Percentiles rank a stretch among this genome's conserved stretches.
Evolutionary conservation across 345 rosid genomes (phyloP).

Genomic region (Citrus australasica): DNA sequence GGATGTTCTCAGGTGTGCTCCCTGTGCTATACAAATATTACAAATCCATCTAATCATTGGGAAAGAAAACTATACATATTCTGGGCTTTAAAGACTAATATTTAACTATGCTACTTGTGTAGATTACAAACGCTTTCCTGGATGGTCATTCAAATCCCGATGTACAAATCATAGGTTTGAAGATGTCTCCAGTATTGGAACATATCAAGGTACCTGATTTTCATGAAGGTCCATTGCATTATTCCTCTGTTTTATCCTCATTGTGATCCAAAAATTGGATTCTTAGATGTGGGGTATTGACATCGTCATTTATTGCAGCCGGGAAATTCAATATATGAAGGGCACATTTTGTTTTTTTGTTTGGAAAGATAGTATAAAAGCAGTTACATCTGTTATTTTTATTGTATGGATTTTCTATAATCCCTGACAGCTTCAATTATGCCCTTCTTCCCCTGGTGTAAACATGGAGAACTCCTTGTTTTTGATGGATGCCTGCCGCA

Average conservation of each 20-base stretch:
- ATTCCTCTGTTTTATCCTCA: slow-evolving; percentile 15
- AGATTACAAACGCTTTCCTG: slow-evolving; percentile 65
- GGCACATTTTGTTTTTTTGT: not conserved
- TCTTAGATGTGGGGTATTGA: not conserved
- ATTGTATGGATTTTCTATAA: not conserved
- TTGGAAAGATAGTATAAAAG: not conserved
- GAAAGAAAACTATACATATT: no score
- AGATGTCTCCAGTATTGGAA: slow-evolving; percentile 50
- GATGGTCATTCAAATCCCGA: slow-evolving; percentile 67
- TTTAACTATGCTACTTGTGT: slow-evolving; percentile 22
- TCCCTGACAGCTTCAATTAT: not conserved
- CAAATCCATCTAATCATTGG: not conserved
- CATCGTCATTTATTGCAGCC: not conserved
- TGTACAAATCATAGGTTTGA: slow-evolving; percentile 64
- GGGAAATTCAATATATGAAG: not conserved
- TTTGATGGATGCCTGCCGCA: not conserved
- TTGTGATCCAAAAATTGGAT: slow-evolving; percentile 4
- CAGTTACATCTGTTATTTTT: not conserved
- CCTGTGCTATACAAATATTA: not conserved
- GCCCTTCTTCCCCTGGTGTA: not conserved
- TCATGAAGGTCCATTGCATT: slow-evolving; percentile 23
- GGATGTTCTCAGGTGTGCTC: slow-evolving; percentile 82
- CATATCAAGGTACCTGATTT: slow-evolving; percentile 19
- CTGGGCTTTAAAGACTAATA: not conserved
- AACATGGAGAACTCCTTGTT: not conserved